phyloP scores from a whole-genome alignment of 2,329 filamentous ascomycete genomes.

The Fusarium nematophilum region DNA sequence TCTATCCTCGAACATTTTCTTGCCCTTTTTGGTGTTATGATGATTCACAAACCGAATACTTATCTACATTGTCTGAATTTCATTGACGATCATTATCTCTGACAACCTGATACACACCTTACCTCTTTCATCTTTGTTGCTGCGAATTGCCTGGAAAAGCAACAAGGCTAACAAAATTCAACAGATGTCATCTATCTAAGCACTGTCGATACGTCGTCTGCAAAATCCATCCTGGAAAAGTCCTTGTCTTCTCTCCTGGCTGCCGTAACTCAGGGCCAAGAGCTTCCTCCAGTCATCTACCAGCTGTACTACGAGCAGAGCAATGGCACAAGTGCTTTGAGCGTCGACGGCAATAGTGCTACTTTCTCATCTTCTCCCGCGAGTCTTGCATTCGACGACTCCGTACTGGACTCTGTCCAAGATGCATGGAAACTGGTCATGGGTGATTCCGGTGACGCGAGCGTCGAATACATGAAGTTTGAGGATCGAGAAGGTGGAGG shows the following conservation, averaged over 20 bases:
- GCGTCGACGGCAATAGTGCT: slow-evolving; percentile 58
- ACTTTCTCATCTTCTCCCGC: slow-evolving; percentile 69
- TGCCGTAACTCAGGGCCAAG: slow-evolving; percentile 44
- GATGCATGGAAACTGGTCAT: slow-evolving; percentile 76
- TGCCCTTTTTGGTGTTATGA: slow-evolving; percentile 71
- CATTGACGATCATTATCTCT: slow-evolving; percentile 88
- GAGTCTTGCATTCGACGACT: slow-evolving; percentile 81
- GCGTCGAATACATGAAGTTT: slow-evolving; percentile 78
- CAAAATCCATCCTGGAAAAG: slow-evolving; percentile 51
- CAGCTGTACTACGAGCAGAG: slow-evolving; percentile 68
- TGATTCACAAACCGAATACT: slow-evolving; percentile 89
- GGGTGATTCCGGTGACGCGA: slow-evolving; percentile 59
- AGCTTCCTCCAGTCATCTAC: slow-evolving; percentile 56
- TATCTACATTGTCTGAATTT: slow-evolving; percentile 99
- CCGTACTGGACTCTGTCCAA: slow-evolving; percentile 72
- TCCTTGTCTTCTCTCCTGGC: slow-evolving; percentile 57
- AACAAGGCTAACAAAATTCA: slow-evolving; percentile 47
- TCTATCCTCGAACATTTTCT: slow-evolving; percentile 29
- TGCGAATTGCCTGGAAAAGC: slow-evolving; percentile 9
- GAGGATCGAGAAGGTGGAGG: slow-evolving; percentile 75
- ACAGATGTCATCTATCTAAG: slow-evolving; percentile 51
- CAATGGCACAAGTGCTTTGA: slow-evolving; percentile 41
- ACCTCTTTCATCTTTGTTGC: slow-evolving; percentile 19
- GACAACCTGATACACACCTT: slow-evolving; percentile 81
- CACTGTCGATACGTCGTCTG: slow-evolving; percentile 49